Conservation (phyloP, 2,329 filamentous ascomycete species). For the Diaporthe citri region DNA sequence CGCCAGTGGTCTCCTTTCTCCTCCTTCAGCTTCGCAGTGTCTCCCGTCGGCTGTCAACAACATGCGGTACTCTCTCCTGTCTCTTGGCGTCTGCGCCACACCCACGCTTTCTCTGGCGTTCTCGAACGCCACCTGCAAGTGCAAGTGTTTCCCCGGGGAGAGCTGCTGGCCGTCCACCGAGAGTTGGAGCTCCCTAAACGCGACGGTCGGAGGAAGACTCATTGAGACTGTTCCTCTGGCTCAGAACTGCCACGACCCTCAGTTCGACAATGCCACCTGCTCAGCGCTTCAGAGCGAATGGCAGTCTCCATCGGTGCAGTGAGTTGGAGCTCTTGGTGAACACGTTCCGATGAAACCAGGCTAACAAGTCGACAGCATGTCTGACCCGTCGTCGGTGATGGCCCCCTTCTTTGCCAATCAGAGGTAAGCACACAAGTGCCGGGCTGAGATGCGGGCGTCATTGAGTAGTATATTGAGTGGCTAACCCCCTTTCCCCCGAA, state of each 20-base stretch:
- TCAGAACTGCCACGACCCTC: slow-evolving; percentile 18
- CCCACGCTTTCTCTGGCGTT: neutral
- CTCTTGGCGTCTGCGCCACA: slow-evolving; percentile 23
- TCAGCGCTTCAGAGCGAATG: slow-evolving; percentile 23
- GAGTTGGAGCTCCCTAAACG: slow-evolving; percentile 18
- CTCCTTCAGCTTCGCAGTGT: neutral
- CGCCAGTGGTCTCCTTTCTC: neutral
- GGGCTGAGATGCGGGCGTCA: neutral
- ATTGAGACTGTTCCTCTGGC: slow-evolving; percentile 32
- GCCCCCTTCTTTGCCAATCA: slow-evolving; percentile 48
- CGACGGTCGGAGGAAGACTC: slow-evolving; percentile 29
- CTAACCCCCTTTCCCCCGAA: neutral
- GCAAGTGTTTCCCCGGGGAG: slow-evolving; percentile 31
- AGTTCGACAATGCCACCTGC: slow-evolving; percentile 33
- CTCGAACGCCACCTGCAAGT: slow-evolving; percentile 25
- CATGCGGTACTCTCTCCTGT: slow-evolving; percentile 3
- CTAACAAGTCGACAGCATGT: slow-evolving; percentile 25
- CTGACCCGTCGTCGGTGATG: slow-evolving; percentile 44
- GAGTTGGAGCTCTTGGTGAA: neutral
- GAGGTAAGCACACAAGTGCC: slow-evolving; percentile 16
- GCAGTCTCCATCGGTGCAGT: slow-evolving; percentile 15
- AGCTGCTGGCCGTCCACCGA: slow-evolving; percentile 24
- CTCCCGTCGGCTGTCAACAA: neutral
- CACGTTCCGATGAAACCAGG: neutral
- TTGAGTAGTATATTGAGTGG: neutral